A percentile compares a stretch with the other conserved stretches of the same genome.
These are phyloP conservation scores for Colletotrichum spinosum DNA, from an alignment of 2,329 filamentous ascomycete genomes.

Conservation along the genomic window DNA sequence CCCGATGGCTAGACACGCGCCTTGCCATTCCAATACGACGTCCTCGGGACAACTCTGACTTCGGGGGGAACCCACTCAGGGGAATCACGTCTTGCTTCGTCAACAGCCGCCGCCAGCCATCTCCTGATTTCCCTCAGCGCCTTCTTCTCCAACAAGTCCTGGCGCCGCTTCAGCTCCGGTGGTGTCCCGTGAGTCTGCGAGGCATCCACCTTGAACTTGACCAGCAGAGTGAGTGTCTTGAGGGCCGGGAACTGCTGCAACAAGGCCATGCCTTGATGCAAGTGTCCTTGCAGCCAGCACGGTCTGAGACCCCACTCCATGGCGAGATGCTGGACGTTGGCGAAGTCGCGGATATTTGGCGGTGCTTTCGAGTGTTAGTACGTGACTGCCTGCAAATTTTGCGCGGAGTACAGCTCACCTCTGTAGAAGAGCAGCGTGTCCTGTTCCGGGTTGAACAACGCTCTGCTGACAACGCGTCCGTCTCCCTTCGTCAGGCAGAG, in stretches of 20 bases:
- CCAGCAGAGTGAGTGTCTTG: constrained; percentile 23
- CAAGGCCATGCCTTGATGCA: constrained; percentile 6
- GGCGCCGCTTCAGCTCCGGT: constrained; percentile 14
- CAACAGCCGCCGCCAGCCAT: constrained; percentile 5
- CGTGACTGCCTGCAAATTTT: too few species aligned
- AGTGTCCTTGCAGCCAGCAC: constrained; percentile 19
- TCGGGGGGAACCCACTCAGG: constrained; percentile 2
- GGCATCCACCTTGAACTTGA: constrained; percentile 12
- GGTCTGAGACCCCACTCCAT: constrained; percentile 35
- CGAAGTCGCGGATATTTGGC: constrained; percentile 10
- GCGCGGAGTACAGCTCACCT: constrained; percentile 5
- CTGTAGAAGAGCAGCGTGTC: constrained; percentile 27
- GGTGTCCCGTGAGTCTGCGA: background rate
- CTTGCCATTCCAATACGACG: constrained; percentile 12
- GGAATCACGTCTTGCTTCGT: background rate
- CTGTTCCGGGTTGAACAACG: constrained; percentile 7
- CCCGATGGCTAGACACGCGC: too few species aligned
- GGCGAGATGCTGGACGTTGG: constrained; percentile 26
- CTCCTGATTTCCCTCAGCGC: constrained; percentile 18
- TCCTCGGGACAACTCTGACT: constrained; percentile 26
- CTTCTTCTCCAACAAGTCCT: constrained; percentile 7
- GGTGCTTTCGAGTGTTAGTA: background rate
- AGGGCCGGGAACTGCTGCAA: constrained; percentile 24
- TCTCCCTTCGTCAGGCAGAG: background rate
- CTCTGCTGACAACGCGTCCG: background rate